Percentiles rank a stretch among this genome's conserved stretches.
Evolutionary conservation across 1,139 yeast genomes (phyloP).

Genomic region (Geotrichum klebahnii): DNA sequence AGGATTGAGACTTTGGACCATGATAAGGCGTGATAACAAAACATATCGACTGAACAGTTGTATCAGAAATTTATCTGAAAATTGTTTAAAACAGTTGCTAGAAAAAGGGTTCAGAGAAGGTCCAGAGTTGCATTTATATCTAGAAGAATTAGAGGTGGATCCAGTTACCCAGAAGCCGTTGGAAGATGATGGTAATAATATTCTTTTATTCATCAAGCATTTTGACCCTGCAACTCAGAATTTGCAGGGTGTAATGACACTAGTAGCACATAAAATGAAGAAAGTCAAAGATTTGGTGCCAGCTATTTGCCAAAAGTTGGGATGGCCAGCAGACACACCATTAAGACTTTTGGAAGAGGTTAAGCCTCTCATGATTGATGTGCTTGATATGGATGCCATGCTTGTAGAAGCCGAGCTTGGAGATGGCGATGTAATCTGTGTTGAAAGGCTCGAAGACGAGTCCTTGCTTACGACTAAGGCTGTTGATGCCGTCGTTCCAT

Average conservation of each 20-base stretch:
- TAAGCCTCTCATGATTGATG: constrained; percentile 57
- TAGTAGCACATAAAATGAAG: constrained; percentile 52
- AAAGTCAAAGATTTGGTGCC: constrained; percentile 47
- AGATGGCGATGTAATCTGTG: constrained; percentile 74
- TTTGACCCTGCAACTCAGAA: constrained; percentile 58
- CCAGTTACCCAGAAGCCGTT: constrained; percentile 6
- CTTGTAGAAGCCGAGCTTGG: constrained; percentile 63
- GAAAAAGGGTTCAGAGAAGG: constrained; percentile 30
- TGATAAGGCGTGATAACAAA: constrained; percentile 67
- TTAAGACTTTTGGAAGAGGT: constrained; percentile 66
- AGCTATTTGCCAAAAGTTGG: constrained; percentile 46
- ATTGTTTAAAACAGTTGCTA: constrained; percentile 47
- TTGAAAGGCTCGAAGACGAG: constrained; percentile 45
- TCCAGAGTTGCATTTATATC: constrained; percentile 29
- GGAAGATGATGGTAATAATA: constrained; percentile 28
- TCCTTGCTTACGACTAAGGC: too few species aligned
- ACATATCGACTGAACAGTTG: constrained; percentile 64
- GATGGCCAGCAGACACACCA: constrained; percentile 43
- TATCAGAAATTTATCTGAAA: constrained; percentile 42
- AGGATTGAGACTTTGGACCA: constrained; percentile 56
- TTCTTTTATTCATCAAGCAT: constrained; percentile 61
- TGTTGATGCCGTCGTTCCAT: constrained; percentile 25
- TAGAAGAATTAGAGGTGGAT: constrained; percentile 34
- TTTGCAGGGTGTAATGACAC: constrained; percentile 60
- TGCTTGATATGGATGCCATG: constrained; percentile 43